phyloP scores from a whole-genome alignment of 257 asterid genomes.

The Coffea eugenioides region DNA sequence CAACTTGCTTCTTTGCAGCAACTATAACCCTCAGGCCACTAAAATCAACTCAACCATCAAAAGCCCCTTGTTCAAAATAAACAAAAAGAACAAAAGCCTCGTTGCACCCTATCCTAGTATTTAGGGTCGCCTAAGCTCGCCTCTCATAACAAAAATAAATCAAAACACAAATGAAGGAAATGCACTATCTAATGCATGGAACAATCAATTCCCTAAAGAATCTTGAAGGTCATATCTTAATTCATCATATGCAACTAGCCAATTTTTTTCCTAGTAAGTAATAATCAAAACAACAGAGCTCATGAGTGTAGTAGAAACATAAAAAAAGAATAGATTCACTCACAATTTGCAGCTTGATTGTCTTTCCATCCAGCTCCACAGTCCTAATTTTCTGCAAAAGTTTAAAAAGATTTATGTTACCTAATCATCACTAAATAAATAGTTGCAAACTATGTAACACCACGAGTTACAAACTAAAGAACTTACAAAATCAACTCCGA shows the following conservation, averaged over 20 bases:
- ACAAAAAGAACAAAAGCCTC: not conserved
- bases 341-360: conserved; percentile 95
- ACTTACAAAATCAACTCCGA: conserved; percentile 97
- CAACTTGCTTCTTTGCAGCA: not conserved
- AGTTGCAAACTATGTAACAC: not conserved
- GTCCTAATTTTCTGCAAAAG: conserved; percentile 89
- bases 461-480: not conserved
- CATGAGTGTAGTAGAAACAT: not conserved
- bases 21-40: not conserved
- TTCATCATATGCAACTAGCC: not conserved
- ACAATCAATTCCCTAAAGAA: not conserved
- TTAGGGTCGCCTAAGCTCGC: not conserved
- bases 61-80: not conserved
- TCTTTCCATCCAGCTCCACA: conserved; percentile 89
- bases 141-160: not conserved
- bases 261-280: not conserved
- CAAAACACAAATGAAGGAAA: not conserved
- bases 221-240: not conserved
- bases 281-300: not conserved
- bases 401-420: not conserved
- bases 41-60: not conserved
- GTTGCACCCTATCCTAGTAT: not conserved
- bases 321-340: conserved; percentile 31
- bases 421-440: not conserved
- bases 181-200: not conserved